phyloP scores from a whole-genome alignment of 306 rosid species.

The Vigna trinervia region DNA sequence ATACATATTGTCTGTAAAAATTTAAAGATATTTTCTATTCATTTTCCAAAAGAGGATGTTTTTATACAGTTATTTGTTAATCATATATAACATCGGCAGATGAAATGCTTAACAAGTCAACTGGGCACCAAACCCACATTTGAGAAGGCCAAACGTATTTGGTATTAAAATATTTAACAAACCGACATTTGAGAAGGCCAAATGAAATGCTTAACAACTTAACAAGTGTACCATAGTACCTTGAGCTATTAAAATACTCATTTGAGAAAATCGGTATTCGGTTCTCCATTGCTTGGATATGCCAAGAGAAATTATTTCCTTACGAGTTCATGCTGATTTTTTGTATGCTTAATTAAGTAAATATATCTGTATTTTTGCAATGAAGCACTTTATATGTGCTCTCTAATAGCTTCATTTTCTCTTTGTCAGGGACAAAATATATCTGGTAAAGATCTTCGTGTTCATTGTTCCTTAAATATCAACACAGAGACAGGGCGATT shows the following conservation, averaged over 20 bases:
- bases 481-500: constrained; percentile 95
- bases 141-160: too few relatives aligned
- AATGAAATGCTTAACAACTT: neutral
- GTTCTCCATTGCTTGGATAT: neutral
- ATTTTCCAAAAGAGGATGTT: neutral
- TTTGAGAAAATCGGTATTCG: neutral
- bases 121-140: too few relatives aligned
- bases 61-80: neutral
- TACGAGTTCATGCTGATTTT: constrained; percentile 1
- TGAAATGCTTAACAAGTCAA: neutral
- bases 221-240: neutral
- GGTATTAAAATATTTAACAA: too few relatives aligned
- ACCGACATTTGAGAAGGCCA: too few relatives aligned
- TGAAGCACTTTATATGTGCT: constrained; percentile 9
- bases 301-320: constrained; percentile 17
- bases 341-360: constrained; percentile 6
- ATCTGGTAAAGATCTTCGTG: constrained; percentile 79
- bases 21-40: constrained; percentile 14
- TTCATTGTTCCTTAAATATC: constrained; percentile 93
- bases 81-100: neutral
- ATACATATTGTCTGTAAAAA: neutral
- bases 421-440: constrained; percentile 77
- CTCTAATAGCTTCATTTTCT: constrained; percentile 37
- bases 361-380: constrained; percentile 5
- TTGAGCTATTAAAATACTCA: neutral